These are phyloP conservation scores for Aspergillus novofumigatus DNA, from an alignment of 2,329 filamentous ascomycete genomes.

Conservation along the genomic window DNA sequence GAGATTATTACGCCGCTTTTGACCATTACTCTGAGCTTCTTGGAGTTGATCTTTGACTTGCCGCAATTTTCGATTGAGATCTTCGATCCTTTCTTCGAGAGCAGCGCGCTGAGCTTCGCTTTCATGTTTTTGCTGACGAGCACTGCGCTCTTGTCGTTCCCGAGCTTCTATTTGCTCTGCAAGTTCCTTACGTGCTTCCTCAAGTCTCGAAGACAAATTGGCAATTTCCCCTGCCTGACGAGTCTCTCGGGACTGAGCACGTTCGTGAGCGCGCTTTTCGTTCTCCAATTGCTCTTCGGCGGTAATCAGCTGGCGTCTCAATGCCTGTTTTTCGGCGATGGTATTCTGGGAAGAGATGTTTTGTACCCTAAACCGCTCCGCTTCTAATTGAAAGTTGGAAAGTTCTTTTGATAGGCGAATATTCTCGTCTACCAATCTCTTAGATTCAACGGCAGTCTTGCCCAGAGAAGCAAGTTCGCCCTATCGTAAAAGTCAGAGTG, in stretches of 20 bases:
- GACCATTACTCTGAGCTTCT: slow-evolving; percentile 52
- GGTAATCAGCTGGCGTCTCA: slow-evolving; percentile 73
- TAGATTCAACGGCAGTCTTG: slow-evolving; percentile 63
- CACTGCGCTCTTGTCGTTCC: slow-evolving; percentile 45
- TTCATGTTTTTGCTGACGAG: slow-evolving; percentile 55
- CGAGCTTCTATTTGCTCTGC: slow-evolving; percentile 49
- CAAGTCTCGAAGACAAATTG: slow-evolving; percentile 38
- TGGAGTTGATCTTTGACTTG: slow-evolving; percentile 70
- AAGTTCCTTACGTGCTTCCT: slow-evolving; percentile 49
- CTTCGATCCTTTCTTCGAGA: slow-evolving; percentile 67
- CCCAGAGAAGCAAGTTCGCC: slow-evolving; percentile 68
- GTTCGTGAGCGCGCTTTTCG: slow-evolving; percentile 67
- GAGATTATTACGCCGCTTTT: slow-evolving; percentile 37
- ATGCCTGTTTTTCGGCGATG: slow-evolving; percentile 71
- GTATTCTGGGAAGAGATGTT: slow-evolving; percentile 60
- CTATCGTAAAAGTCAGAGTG: slow-evolving; percentile 41
- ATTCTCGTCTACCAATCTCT: slow-evolving; percentile 65
- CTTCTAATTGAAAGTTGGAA: slow-evolving; percentile 55
- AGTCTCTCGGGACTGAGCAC: slow-evolving; percentile 43
- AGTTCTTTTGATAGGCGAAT: slow-evolving; percentile 58
- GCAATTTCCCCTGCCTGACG: slow-evolving; percentile 39
- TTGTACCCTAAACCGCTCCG: slow-evolving; percentile 60
- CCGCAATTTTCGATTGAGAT: slow-evolving; percentile 65
- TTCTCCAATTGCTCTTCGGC: slow-evolving; percentile 79
- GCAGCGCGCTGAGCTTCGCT: slow-evolving; percentile 60